phyloP scores from a whole-genome alignment of 768 basidiomycete genomes.

The Lactifluus volemus region DNA sequence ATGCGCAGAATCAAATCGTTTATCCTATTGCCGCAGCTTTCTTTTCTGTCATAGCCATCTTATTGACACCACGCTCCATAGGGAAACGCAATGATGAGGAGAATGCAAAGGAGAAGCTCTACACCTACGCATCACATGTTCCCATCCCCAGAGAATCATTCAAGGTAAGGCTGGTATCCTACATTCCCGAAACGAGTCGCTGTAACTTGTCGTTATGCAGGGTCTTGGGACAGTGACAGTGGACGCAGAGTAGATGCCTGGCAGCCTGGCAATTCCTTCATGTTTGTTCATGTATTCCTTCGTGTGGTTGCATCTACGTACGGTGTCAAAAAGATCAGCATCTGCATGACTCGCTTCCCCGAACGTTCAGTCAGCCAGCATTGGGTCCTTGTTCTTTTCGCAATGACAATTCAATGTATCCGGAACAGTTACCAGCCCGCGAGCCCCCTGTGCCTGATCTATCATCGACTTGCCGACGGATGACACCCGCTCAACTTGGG shows the following conservation, averaged over 20 bases:
- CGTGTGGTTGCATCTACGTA: slow-evolving; percentile 1
- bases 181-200: slow-evolving; percentile 13
- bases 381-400: background rate
- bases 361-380: no score
- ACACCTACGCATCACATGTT: slow-evolving; percentile 81
- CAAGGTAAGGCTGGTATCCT: slow-evolving; percentile 54
- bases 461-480: background rate
- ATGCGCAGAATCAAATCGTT: background rate
- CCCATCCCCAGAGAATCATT: slow-evolving; percentile 51
- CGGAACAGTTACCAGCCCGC: background rate
- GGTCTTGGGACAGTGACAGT: slow-evolving; percentile 77
- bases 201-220: slow-evolving; percentile 32
- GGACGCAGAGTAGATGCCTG: slow-evolving; percentile 61
- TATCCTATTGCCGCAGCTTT: no score
- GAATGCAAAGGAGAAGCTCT: slow-evolving; percentile 97
- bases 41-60: background rate
- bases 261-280: background rate
- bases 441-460: background rate
- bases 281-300: background rate
- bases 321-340: background rate
- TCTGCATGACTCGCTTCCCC: background rate
- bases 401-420: no score
- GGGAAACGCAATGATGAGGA: slow-evolving; percentile 99
- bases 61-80: slow-evolving; percentile 25
- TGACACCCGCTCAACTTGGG: background rate